phyloP scores from a whole-genome alignment of 192 early-diverging fungal genomes.

The Entomortierella beljakovae region DNA sequence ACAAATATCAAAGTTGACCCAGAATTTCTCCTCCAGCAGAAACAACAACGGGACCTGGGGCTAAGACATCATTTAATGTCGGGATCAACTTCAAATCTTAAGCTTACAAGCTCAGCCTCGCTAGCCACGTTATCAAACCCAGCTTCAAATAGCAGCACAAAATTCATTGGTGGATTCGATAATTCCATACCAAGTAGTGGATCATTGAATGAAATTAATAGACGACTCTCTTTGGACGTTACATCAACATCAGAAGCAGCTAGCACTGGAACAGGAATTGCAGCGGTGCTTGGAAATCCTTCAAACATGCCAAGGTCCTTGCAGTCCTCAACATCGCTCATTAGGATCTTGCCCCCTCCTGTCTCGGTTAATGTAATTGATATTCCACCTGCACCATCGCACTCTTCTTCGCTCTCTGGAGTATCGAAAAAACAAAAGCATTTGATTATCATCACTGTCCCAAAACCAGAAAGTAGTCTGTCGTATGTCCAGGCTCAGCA shows the following conservation, averaged over 20 bases:
- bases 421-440: conserved; percentile 41
- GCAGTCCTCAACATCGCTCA: conserved; percentile 43
- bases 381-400: conserved; percentile 49
- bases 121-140: not conserved
- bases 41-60: conserved; percentile 27
- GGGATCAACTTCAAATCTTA: conserved; percentile 13
- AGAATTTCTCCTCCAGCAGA: conserved; percentile 44
- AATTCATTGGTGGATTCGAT: conserved; percentile 47
- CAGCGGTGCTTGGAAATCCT: conserved; percentile 38
- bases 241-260: conserved; percentile 36
- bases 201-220: not conserved
- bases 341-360: conserved; percentile 44
- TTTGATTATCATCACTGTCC: conserved; percentile 41
- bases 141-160: not conserved
- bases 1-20: conserved; percentile 53
- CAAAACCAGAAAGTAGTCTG: conserved; percentile 34
- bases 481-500: conserved; percentile 26
- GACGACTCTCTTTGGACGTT: conserved; percentile 5
- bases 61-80: conserved; percentile 5
- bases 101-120: conserved; percentile 10
- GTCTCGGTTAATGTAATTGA: conserved; percentile 38
- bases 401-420: conserved; percentile 52
- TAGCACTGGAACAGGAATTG: conserved; percentile 38
- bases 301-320: conserved; percentile 30
- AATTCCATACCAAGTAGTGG: not conserved